These are phyloP conservation scores for Clonostachys solani DNA, from an alignment of 2,329 filamentous ascomycete genomes.

Conservation along the genomic window DNA sequence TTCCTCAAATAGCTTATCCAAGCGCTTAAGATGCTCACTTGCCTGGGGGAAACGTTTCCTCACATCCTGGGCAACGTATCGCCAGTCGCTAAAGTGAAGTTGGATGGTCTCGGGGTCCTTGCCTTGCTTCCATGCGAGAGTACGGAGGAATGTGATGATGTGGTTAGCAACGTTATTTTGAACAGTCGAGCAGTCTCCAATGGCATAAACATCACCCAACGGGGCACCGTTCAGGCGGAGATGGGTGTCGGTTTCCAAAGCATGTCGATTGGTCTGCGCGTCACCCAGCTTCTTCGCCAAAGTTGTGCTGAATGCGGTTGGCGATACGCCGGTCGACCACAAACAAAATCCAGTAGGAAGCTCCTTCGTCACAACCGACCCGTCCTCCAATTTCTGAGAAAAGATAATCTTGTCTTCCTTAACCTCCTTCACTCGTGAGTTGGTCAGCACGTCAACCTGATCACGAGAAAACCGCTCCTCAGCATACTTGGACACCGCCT, in stretches of 20 bases:
- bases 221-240: conserved; percentile 85
- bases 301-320: conserved; percentile 73
- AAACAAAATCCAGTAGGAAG: conserved; percentile 94
- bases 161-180: conserved; percentile 96
- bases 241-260: conserved; percentile 91
- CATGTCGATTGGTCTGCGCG: conserved; percentile 80
- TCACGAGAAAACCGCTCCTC: conserved; percentile 90
- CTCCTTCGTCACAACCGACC: conserved; percentile 79
- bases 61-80: conserved; percentile 75
- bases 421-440: conserved; percentile 90
- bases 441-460: conserved; percentile 86
- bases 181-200: conserved; percentile 93
- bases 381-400: conserved; percentile 73
- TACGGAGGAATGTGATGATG: conserved; percentile 84
- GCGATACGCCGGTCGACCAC: conserved; percentile 94
- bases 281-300: conserved; percentile 74
- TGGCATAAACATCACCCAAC: conserved; percentile 90
- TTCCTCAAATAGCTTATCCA: conserved; percentile 85
- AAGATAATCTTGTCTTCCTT: conserved; percentile 80
- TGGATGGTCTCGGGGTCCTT: conserved; percentile 85
- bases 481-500: conserved; percentile 86
- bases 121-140: conserved; percentile 86
- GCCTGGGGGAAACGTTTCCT: conserved; percentile 90
- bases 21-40: conserved; percentile 75
- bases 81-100: conserved; percentile 86